Base-by-base conservation (phyloP, 768 basidiomycete species). In the Termitomyces sp. region DNA sequence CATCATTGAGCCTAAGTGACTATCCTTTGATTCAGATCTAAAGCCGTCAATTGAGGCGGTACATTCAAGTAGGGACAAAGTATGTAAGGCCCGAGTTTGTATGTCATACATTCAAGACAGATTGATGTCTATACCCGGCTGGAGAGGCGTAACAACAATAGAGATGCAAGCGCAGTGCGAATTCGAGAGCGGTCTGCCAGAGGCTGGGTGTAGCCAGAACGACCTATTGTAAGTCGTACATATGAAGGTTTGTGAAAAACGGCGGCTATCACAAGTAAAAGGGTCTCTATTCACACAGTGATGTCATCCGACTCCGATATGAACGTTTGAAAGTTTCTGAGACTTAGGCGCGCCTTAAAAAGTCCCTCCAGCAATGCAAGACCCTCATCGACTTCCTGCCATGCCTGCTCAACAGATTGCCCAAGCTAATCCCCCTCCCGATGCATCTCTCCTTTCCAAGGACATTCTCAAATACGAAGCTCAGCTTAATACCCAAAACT, bases 371-470 rank as follows among this genome's bases (percentile, higher is more conserved):
- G 3, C 31, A 1, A 54, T 54, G 30, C 17, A 21, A 23, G 33
- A 23, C 19, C 42, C 23, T 41, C 46, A 55, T 33, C 37, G 23
- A 23, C 19, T 46, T 0, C 9, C 33, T 5, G n/a, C 50, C 38
- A 54, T 87, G 86, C 83, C 85, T 67, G 83, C 67, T 30, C 84
- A 86, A 62, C 67, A 70, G 41, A 72, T 86, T 44, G 70, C 71
- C n/a, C 73, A 80, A 63, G 75, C 86, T 42, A 87, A 88, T 60
- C 87, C 89, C 3, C 82, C 85, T 50, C 74, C 89, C 5, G 88
- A 88, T 55, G 72, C 83, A 1, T 91, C 89, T 35, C 78, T 74
- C 30, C 78, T 92, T 42, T 81, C 87, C 0, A 81, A 86, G 38
- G 69, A 78, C 12, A 63, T 87, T 49, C 73, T 82, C 19, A 68